A percentile compares a stretch with the other conserved stretches of the same genome.
Evolutionary conservation across 2,329 filamentous ascomycete genomes (phyloP).

Genomic region (Hypoxylon sp.): DNA sequence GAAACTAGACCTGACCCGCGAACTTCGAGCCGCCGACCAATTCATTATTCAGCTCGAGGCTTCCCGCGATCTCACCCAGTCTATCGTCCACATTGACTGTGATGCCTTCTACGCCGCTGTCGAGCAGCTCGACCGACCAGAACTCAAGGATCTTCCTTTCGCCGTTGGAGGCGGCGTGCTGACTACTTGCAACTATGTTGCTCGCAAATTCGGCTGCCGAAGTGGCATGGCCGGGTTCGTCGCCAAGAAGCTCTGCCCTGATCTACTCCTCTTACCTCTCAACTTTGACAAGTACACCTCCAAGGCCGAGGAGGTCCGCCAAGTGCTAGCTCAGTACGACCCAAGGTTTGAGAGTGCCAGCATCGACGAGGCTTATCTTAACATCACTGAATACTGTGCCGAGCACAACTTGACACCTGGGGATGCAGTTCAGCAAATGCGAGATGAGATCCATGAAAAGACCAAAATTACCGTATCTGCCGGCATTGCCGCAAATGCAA

Average conservation of each 20-base stretch:
- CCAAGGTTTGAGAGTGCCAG: slow-evolving; percentile 92
- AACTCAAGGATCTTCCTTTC: slow-evolving; percentile 89
- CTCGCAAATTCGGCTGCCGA: slow-evolving; percentile 89
- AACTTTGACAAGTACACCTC: slow-evolving; percentile 93
- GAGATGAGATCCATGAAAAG: slow-evolving; percentile 80
- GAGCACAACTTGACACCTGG: slow-evolving; percentile 78
- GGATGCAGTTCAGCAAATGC: slow-evolving; percentile 82
- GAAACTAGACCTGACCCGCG: slow-evolving; percentile 78
- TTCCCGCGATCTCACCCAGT: slow-evolving; percentile 84
- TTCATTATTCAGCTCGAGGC: slow-evolving; percentile 85
- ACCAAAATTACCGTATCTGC: slow-evolving; percentile 92
- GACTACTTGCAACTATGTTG: slow-evolving; percentile 86
- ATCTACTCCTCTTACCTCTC: slow-evolving; percentile 83
- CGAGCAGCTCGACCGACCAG: slow-evolving; percentile 86
- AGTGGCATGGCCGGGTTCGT: slow-evolving; percentile 98
- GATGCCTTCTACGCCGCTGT: slow-evolving; percentile 98
- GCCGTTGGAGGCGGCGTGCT: slow-evolving; percentile 82
- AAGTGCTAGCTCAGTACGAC: slow-evolving; percentile 89
- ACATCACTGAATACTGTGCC: slow-evolving; percentile 88
- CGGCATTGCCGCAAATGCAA: slow-evolving; percentile 93
- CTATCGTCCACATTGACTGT: slow-evolving; percentile 93
- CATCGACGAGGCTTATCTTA: slow-evolving; percentile 96
- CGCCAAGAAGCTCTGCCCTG: slow-evolving; percentile 91
- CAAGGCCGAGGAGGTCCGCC: slow-evolving; percentile 89
- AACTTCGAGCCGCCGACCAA: slow-evolving; percentile 83